Evolutionary conservation across 345 rosid genomes (phyloP).

Genomic region (Carallia pectinifolia): DNA sequence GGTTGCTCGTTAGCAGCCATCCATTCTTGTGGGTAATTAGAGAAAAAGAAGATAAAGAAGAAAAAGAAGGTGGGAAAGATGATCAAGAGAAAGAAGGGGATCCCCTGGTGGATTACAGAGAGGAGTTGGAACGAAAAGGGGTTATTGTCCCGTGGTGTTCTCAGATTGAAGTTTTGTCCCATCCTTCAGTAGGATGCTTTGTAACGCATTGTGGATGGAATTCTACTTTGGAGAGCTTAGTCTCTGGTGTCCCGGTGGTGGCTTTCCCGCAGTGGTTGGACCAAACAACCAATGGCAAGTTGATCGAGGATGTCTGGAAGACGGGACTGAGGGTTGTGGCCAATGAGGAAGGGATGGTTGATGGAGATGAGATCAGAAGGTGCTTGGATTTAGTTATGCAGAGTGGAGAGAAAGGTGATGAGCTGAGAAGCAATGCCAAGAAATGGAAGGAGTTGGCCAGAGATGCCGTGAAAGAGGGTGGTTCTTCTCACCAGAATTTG

Average conservation of each 20-base stretch:
- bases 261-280: conserved; percentile 13
- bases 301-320: conserved; percentile 15
- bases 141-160: conserved; percentile 18
- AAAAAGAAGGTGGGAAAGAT: conserved; percentile 8
- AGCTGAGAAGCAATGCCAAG: neutral
- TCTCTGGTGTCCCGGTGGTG: conserved; percentile 19
- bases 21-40: conserved; percentile 65
- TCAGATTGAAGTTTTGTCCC: conserved; percentile 14
- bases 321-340: conserved; percentile 12
- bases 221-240: conserved; percentile 10
- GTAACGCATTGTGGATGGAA: conserved; percentile 20
- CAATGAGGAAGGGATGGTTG: neutral
- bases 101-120: neutral
- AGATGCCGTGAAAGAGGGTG: neutral
- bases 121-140: conserved; percentile 1
- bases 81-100: conserved; percentile 33
- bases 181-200: conserved; percentile 8
- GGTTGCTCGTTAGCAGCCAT: conserved; percentile 26
- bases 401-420: neutral
- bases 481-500: neutral
- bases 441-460: neutral
- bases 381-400: neutral
- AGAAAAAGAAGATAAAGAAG: neutral
- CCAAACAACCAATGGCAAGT: conserved; percentile 15
- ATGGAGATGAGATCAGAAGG: neutral